Conservation (phyloP, 352 stramenopile species). For the Elongisporangium senticosum region DNA sequence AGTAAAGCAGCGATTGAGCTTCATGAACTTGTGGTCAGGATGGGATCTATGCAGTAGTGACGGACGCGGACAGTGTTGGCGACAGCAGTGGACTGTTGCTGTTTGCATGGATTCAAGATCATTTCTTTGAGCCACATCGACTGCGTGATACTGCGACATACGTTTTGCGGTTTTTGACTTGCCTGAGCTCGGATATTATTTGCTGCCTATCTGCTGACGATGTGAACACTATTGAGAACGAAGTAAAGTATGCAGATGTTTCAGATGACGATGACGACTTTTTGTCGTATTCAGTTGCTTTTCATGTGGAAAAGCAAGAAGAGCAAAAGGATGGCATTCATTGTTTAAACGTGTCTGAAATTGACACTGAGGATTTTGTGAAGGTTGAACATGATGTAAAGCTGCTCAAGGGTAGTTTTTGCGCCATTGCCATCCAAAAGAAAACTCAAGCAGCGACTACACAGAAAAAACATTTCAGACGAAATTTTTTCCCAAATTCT, state of each 20-base stretch:
- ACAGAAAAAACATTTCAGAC: neutral
- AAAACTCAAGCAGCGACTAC: constrained; percentile 11
- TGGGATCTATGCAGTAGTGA: neutral
- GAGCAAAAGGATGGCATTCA: constrained; percentile 32
- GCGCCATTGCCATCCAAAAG: constrained; percentile 14
- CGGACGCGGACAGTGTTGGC: neutral
- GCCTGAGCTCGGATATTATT: constrained; percentile 21
- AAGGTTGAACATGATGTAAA: neutral
- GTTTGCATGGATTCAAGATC: constrained; percentile 54
- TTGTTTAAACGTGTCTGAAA: constrained; percentile 2
- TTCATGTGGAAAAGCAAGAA: constrained; percentile 48
- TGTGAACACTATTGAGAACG: constrained; percentile 11
- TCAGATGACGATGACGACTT: constrained; percentile 14
- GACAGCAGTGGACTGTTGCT: constrained; percentile 21
- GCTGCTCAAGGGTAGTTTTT: constrained; percentile 35
- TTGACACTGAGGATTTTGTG: no score
- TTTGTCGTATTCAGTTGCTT: constrained; percentile 23
- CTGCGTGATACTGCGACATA: constrained; percentile 58
- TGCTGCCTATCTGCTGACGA: constrained; percentile 21
- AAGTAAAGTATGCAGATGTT: constrained; percentile 6
- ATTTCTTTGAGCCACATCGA: constrained; percentile 27
- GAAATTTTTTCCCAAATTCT: constrained; percentile 3
- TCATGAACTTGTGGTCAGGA: constrained; percentile 23
- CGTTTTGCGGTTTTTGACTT: constrained; percentile 47
- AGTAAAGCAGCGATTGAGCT: constrained; percentile 33